These are phyloP conservation scores for Candida ortonii DNA, from an alignment of 805 yeast genomes.

Conservation along the genomic window DNA sequence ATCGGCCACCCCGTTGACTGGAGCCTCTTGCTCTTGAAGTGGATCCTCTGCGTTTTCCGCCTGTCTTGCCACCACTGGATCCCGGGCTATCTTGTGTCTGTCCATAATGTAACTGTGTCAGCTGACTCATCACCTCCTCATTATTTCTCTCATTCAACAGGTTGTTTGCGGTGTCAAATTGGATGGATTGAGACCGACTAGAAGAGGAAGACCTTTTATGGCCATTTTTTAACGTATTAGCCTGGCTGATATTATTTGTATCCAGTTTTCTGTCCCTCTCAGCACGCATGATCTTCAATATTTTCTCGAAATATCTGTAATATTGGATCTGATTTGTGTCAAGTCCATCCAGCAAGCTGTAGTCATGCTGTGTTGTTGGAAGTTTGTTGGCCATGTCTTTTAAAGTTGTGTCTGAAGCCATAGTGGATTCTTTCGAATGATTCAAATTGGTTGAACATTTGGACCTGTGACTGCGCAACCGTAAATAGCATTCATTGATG, in stretches of 20 bases:
- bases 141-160: conserved; percentile 10
- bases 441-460: conserved; percentile 41
- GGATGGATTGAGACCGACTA: too few species aligned
- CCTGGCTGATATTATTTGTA: too few species aligned
- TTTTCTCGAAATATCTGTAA: conserved; percentile 24
- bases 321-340: conserved; percentile 29
- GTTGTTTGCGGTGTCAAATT: too few species aligned
- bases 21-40: conserved; percentile 9
- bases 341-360: conserved; percentile 37
- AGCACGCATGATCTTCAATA: conserved; percentile 23
- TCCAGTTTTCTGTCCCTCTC: too few species aligned
- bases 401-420: conserved; percentile 40
- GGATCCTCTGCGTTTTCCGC: neutral
- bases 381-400: conserved; percentile 54
- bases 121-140: conserved; percentile 14
- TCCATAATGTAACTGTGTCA: conserved; percentile 15
- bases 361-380: conserved; percentile 51
- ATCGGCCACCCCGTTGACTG: conserved; percentile 16
- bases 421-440: conserved; percentile 32
- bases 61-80: too few species aligned
- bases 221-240: too few species aligned
- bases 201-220: too few species aligned
- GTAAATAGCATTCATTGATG: conserved; percentile 29
- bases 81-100: too few species aligned
- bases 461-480: conserved; percentile 41